These are phyloP conservation scores for Cucurbita maxima DNA, from an alignment of 306 rosid species.

Conservation along the genomic window DNA sequence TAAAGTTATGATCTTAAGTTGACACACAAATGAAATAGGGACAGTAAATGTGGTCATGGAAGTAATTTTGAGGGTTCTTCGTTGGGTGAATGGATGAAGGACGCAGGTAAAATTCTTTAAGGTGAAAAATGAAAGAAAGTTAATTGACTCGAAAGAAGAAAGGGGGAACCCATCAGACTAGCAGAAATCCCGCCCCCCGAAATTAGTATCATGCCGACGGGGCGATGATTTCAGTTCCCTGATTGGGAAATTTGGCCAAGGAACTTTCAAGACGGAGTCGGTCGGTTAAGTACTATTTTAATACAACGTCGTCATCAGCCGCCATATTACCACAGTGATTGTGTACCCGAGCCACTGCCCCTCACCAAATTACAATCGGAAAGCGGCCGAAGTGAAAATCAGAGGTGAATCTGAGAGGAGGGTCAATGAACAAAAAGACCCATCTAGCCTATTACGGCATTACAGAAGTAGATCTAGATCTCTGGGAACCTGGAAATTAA, in stretches of 20 bases:
- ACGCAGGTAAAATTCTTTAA: background rate
- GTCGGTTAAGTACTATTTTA: background rate
- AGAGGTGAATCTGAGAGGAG: background rate
- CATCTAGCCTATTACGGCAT: background rate
- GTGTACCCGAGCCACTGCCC: background rate
- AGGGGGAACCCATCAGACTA: background rate
- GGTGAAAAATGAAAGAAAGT: background rate
- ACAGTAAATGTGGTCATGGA: background rate
- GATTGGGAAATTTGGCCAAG: background rate
- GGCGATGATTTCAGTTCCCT: background rate
- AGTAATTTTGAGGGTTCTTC: background rate
- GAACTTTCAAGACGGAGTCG: background rate
- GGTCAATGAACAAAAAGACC: background rate
- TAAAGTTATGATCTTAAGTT: background rate
- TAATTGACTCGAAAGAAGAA: background rate
- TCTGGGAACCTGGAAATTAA: slow-evolving; percentile 2
- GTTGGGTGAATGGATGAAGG: background rate
- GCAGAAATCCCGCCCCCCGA: background rate
- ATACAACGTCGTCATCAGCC: background rate
- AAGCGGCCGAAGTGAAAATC: background rate
- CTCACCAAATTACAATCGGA: background rate
- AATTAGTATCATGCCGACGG: background rate
- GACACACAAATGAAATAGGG: background rate
- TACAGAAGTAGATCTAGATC: slow-evolving; percentile 30
- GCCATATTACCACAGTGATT: background rate